Conservation (phyloP, 345 rosid species). For the Salix purpurea region DNA sequence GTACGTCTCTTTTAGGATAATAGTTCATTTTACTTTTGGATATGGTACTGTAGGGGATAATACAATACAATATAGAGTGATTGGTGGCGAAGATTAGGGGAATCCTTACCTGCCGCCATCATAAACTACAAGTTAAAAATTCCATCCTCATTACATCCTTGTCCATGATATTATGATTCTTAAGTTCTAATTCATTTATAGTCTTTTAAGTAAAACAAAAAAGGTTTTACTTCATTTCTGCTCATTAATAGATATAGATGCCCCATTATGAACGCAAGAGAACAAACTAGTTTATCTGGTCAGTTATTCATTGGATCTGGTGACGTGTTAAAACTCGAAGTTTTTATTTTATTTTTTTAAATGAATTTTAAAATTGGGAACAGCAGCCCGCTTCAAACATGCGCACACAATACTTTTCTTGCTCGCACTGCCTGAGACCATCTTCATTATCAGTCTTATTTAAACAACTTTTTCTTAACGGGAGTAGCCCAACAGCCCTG, state of each 20-base stretch:
- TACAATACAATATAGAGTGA: constrained; percentile 16
- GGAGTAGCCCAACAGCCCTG: neutral
- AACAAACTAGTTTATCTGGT: neutral
- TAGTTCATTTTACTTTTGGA: neutral
- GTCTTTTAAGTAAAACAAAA: neutral
- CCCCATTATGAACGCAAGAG: neutral
- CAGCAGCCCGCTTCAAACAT: neutral
- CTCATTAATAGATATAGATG: constrained; percentile 1
- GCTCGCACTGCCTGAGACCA: constrained; percentile 10
- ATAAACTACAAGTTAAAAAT: constrained; percentile 19
- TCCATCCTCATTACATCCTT: neutral
- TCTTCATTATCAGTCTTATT: neutral
- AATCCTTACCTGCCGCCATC: constrained; percentile 38
- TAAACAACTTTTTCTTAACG: neutral
- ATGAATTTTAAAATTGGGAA: neutral
- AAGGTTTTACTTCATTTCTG: neutral
- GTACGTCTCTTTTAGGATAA: neutral
- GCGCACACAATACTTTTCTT: neutral
- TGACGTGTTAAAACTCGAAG: neutral
- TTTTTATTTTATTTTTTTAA: neutral
- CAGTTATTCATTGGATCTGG: neutral
- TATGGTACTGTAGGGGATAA: neutral
- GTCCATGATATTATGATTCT: constrained; percentile 6
- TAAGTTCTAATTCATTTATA: neutral
- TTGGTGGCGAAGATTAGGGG: constrained; percentile 37